These are phyloP conservation scores for Amanita pallidorosea DNA, from an alignment of 768 basidiomycete genomes.

Conservation along the genomic window DNA sequence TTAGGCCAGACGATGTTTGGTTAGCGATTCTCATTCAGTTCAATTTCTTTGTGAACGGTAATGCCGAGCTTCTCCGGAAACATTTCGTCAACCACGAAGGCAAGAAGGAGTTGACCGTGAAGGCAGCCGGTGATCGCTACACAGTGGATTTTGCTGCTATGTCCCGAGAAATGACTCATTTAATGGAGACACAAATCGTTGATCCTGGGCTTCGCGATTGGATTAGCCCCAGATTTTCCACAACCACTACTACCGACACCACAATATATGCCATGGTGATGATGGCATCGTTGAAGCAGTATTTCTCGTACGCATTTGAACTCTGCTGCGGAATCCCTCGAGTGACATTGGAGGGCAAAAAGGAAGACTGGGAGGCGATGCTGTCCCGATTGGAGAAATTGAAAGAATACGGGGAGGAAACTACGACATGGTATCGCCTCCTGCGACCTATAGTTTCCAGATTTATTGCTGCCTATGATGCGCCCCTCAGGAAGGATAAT, in stretches of 20 bases:
- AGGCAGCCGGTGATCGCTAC: slow-evolving; percentile 4
- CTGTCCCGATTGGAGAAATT: slow-evolving; percentile 20
- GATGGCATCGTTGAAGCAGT: slow-evolving; percentile 22
- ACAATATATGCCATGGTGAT: slow-evolving; percentile 19
- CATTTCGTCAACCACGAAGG: slow-evolving; percentile 19
- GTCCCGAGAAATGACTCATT: slow-evolving; percentile 13
- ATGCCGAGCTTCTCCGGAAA: slow-evolving; percentile 16
- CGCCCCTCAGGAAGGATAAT: slow-evolving; percentile 16
- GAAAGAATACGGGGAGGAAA: slow-evolving; percentile 19
- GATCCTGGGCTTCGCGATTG: slow-evolving; percentile 18
- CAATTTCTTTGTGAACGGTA: slow-evolving; percentile 19
- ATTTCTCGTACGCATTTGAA: slow-evolving; percentile 16
- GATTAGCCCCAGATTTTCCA: slow-evolving; percentile 24
- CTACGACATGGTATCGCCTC: slow-evolving; percentile 21
- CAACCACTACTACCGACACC: slow-evolving; percentile 20
- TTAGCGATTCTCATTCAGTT: slow-evolving; percentile 20
- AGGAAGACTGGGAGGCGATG: slow-evolving; percentile 21
- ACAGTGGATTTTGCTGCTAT: slow-evolving; percentile 17
- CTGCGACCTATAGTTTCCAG: slow-evolving; percentile 21
- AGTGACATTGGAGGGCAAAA: slow-evolving; percentile 23
- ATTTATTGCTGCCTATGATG: slow-evolving; percentile 18
- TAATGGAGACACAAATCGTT: slow-evolving; percentile 8
- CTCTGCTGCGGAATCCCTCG: slow-evolving; percentile 23
- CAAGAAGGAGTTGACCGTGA: slow-evolving; percentile 15
- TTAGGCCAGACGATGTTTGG: slow-evolving; percentile 19